Percentiles rank a stretch among this genome's conserved stretches.
Conservation (phyloP, 352 stramenopile species). For the Phytophthora rubi region DNA sequence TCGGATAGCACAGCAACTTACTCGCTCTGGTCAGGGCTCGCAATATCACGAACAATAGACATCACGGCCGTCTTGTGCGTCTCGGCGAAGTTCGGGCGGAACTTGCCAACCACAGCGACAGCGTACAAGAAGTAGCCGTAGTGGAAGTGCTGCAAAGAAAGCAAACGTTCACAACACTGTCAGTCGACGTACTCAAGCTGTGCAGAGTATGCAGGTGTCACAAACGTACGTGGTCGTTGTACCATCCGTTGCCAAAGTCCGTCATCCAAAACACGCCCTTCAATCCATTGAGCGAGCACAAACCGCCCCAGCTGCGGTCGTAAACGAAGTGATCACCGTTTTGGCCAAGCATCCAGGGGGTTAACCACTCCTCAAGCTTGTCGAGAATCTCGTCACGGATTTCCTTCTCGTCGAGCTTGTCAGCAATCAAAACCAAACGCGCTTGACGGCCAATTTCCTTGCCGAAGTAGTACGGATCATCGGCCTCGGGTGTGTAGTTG, state of each 20-base stretch:
- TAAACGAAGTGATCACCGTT: conserved; percentile 92
- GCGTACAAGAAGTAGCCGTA: conserved; percentile 95
- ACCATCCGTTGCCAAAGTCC: conserved; percentile 94
- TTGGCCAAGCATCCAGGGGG: conserved; percentile 77
- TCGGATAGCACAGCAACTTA: conserved; percentile 35
- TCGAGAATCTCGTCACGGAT: conserved; percentile 65
- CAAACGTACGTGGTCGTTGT: conserved; percentile 87
- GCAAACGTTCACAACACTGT: conserved; percentile 13
- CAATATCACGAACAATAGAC: conserved; percentile 81
- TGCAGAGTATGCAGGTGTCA: not conserved
- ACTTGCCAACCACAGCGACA: conserved; percentile 82
- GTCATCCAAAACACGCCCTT: conserved; percentile 89
- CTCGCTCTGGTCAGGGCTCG: conserved; percentile 66
- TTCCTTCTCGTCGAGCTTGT: conserved; percentile 60
- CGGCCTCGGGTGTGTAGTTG: conserved; percentile 64
- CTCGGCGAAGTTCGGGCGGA: conserved; percentile 68
- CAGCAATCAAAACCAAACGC: conserved; percentile 81
- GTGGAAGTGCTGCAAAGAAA: conserved; percentile 92
- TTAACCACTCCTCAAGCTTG: conserved; percentile 71
- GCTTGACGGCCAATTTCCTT: conserved; percentile 86
- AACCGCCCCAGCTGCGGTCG: conserved; percentile 92
- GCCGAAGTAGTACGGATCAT: conserved; percentile 88
- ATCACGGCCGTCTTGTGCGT: conserved; percentile 81
- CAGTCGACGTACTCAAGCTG: not conserved
- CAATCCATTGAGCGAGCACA: conserved; percentile 93